Evolutionary conservation across 495 filamentous ascomycete species (phyloP).

Genomic region (Tuber melanosporum): DNA sequence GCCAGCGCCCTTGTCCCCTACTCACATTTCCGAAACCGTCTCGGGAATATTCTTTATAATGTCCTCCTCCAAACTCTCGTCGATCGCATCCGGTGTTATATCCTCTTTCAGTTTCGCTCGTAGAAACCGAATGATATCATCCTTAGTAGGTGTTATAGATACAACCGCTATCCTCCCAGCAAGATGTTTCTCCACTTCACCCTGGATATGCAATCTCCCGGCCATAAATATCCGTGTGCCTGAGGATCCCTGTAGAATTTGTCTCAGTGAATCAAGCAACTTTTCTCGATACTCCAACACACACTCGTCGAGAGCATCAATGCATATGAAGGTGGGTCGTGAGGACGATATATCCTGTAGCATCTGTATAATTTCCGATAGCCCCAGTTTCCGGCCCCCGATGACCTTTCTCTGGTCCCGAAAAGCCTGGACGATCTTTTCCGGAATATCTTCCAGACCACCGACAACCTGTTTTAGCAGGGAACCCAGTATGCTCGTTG

Average conservation of each 20-base stretch:
- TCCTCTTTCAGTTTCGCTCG: background rate
- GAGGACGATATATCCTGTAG: background rate
- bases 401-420: background rate
- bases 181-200: background rate
- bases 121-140: background rate
- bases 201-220: background rate
- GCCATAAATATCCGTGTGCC: background rate
- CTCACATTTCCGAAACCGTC: background rate
- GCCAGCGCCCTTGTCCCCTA: background rate
- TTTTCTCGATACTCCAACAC: background rate
- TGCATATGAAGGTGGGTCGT: background rate
- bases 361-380: background rate
- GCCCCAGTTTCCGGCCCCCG: background rate
- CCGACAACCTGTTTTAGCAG: background rate
- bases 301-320: background rate
- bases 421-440: background rate
- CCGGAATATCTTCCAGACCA: background rate
- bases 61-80: background rate
- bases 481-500: background rate
- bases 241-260: background rate
- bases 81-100: background rate
- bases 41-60: background rate
- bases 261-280: background rate
- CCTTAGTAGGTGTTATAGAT: background rate
- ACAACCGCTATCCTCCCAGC: background rate